phyloP scores from a whole-genome alignment of 768 basidiomycete species.

The Tricholoma furcatifolium region DNA sequence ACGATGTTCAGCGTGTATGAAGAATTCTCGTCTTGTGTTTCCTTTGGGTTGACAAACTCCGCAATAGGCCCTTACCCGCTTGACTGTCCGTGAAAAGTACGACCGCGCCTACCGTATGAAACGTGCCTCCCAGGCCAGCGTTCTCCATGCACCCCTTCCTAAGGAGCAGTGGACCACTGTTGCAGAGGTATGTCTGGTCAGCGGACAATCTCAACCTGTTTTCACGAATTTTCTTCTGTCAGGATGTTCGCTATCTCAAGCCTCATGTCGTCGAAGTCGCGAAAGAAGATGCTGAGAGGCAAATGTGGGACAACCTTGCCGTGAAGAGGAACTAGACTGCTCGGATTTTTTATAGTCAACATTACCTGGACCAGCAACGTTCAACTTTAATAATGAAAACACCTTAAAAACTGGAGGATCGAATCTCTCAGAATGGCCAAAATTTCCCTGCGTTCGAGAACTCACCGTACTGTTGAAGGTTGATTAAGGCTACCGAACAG shows the following conservation, averaged over 20 bases:
- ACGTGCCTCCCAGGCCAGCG: slow-evolving; percentile 74
- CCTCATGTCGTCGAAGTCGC: slow-evolving; percentile 72
- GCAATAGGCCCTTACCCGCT: slow-evolving; percentile 75
- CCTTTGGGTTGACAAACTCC: slow-evolving; percentile 3
- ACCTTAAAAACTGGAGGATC: not conserved
- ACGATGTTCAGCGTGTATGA: slow-evolving; percentile 75
- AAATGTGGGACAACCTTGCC: slow-evolving; percentile 74
- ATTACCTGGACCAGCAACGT: not conserved
- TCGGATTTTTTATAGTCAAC: not conserved
- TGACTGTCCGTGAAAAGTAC: slow-evolving; percentile 77
- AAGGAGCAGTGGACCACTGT: slow-evolving; percentile 78
- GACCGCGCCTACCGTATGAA: slow-evolving; percentile 92
- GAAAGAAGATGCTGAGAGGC: slow-evolving; percentile 76
- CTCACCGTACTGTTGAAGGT: not conserved
- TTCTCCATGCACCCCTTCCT: slow-evolving; percentile 77
- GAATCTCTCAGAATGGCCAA: not conserved
- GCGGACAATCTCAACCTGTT: not conserved
- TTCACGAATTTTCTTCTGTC: slow-evolving; percentile 13
- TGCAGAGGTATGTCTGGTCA: slow-evolving; percentile 60
- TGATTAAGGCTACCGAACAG: too few species aligned
- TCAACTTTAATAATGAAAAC: slow-evolving; percentile 2
- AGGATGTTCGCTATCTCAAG: slow-evolving; percentile 91
- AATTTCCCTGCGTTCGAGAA: not conserved
- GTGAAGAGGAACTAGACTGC: slow-evolving; percentile 64
- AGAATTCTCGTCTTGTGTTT: not conserved